These are phyloP conservation scores for Arthroderma sp. DNA, from an alignment of 2,329 filamentous ascomycete species.

Conservation along the genomic window DNA sequence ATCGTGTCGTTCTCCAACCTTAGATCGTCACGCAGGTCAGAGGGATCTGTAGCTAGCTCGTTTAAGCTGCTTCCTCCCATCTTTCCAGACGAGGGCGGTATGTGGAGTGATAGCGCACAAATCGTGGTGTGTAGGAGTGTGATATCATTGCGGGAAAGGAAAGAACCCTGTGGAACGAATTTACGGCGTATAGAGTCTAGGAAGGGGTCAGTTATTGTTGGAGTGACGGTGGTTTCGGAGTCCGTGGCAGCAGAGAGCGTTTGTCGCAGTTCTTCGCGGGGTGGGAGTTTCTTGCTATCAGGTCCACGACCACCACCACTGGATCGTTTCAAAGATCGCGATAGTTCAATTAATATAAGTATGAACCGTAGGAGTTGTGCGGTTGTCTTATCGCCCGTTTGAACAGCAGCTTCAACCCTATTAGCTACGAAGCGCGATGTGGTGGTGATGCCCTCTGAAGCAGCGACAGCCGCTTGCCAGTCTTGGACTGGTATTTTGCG, in stretches of 20 bases:
- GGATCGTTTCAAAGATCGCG: constrained; percentile 24
- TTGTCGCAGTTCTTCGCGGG: constrained; percentile 30
- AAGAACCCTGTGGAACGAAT: constrained; percentile 29
- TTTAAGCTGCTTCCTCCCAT: constrained; percentile 25
- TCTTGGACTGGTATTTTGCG: constrained; percentile 33
- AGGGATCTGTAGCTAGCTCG: constrained; percentile 33
- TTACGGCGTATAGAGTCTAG: constrained; percentile 32
- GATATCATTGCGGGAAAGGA: constrained; percentile 29
- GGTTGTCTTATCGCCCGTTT: constrained; percentile 30
- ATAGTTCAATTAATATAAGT: constrained; percentile 33
- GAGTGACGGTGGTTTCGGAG: constrained; percentile 11
- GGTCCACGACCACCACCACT: constrained; percentile 20
- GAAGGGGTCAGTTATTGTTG: constrained; percentile 27
- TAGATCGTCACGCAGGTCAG: constrained; percentile 36
- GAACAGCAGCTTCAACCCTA: constrained; percentile 30
- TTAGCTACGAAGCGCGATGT: constrained; percentile 35
- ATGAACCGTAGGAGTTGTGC: constrained; percentile 37
- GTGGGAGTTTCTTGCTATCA: constrained; percentile 31
- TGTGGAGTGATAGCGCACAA: constrained; percentile 36
- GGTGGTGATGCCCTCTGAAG: constrained; percentile 26
- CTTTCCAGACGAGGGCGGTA: constrained; percentile 31
- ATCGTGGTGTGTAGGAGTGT: constrained; percentile 36
- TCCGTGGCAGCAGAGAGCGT: constrained; percentile 24
- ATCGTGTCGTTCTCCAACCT: constrained; percentile 27
- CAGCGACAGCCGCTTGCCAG: constrained; percentile 31